Conservation (phyloP, 371 early-diverging fungal genomes). For the Apophysomyces ossiformis region DNA sequence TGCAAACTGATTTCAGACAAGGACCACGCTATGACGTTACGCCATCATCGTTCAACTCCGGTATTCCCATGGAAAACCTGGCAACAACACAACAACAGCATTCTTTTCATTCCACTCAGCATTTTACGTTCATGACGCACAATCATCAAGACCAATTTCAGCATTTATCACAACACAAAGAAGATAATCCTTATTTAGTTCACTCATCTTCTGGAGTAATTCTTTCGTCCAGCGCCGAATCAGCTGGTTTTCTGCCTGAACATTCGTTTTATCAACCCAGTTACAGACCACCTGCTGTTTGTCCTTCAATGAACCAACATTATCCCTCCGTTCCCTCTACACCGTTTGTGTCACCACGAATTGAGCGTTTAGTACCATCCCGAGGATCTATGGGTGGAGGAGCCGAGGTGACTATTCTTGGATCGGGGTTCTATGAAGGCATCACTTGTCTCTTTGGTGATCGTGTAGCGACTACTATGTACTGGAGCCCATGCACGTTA, state of each 20-base stretch:
- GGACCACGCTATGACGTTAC: constrained; percentile 1
- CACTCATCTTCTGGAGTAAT: background rate
- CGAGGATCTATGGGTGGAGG: constrained; percentile 80
- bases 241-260: background rate
- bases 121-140: background rate
- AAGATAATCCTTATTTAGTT: background rate
- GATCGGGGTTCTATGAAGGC: constrained; percentile 66
- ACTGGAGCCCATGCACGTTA: constrained; percentile 65
- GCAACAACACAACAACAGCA: background rate
- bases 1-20: constrained; percentile 28
- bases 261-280: background rate
- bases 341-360: constrained; percentile 15
- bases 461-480: constrained; percentile 47
- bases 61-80: background rate
- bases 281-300: background rate
- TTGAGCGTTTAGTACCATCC: constrained; percentile 60
- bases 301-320: background rate
- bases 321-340: background rate
- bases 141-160: background rate
- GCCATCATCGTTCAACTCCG: background rate
- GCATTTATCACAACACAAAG: background rate
- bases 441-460: constrained; percentile 58
- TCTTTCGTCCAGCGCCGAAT: background rate
- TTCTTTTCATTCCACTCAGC: background rate
- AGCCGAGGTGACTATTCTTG: constrained; percentile 72